A percentile compares a stretch with the other conserved stretches of the same genome.
Conservation (phyloP, 805 yeast genomes). For the Candida silvicultrix region DNA sequence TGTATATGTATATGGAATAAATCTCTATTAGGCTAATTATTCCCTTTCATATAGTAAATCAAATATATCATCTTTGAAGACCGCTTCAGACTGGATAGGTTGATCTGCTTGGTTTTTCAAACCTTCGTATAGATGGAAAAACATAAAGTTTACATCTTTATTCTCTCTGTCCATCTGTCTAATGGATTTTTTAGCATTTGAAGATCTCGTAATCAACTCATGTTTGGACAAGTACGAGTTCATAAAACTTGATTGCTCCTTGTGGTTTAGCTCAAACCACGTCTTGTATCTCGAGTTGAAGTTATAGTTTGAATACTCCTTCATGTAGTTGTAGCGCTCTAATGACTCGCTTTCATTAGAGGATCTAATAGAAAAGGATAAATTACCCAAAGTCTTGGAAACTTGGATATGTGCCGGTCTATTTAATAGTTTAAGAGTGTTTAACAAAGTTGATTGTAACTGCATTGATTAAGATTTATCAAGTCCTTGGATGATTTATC, state of each 20-base stretch:
- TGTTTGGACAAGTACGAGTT: conserved; percentile 4
- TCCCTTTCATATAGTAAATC: conserved; percentile 6
- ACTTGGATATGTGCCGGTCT: not conserved
- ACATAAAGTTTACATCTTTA: conserved; percentile 9
- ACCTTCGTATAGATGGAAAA: conserved; percentile 5
- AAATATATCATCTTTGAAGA: conserved; percentile 6
- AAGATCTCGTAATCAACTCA: conserved; percentile 5
- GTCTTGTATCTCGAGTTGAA: conserved; percentile 6
- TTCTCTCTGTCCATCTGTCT: conserved; percentile 6
- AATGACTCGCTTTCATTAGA: not conserved
- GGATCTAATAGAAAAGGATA: not conserved
- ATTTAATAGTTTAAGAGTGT: not conserved
- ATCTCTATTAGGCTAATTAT: too few species aligned
- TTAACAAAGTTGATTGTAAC: not conserved
- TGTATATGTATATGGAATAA: too few species aligned
- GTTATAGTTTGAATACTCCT: conserved; percentile 7
- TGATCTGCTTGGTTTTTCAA: conserved; percentile 9
- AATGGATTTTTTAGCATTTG: conserved; percentile 2
- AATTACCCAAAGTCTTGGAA: not conserved
- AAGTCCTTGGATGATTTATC: too few species aligned
- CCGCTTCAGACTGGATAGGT: not conserved
- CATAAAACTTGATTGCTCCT: conserved; percentile 8
- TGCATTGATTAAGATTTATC: too few species aligned
- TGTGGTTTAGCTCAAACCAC: conserved; percentile 8
- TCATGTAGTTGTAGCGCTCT: conserved; percentile 3